Conservation (phyloP, 2,329 filamentous ascomycete genomes). For the Aureobasidium sp. region DNA sequence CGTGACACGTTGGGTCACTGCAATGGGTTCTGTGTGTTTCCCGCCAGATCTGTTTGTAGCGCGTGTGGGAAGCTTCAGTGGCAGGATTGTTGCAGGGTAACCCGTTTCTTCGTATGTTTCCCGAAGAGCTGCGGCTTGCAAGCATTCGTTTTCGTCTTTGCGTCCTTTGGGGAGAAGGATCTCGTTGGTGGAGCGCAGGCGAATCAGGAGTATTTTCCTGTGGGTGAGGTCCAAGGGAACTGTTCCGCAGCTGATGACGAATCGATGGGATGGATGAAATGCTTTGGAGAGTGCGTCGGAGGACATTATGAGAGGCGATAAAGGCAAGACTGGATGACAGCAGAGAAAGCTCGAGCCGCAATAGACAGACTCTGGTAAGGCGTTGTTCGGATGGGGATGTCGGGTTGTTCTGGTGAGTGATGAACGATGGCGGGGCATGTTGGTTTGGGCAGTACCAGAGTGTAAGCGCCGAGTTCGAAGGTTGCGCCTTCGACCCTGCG, state of each 20-base stretch:
- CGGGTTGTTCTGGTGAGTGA: no score
- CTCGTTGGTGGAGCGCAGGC: background rate
- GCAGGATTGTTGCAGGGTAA: background rate
- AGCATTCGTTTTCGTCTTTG: conserved; percentile 13
- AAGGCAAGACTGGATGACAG: no score
- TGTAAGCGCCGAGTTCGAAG: background rate
- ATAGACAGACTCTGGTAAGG: no score
- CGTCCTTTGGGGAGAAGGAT: conserved; percentile 16
- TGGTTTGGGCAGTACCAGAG: background rate
- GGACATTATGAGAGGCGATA: background rate
- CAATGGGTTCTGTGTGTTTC: background rate
- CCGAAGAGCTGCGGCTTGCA: conserved; percentile 13
- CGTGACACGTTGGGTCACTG: background rate
- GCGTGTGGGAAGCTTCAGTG: background rate
- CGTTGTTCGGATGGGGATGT: no score
- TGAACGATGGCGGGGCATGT: background rate
- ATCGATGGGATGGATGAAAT: background rate
- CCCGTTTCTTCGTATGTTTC: conserved; percentile 17
- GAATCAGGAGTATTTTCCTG: background rate
- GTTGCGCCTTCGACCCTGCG: no score
- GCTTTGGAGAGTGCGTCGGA: background rate
- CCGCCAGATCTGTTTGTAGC: background rate
- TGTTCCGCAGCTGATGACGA: conserved; percentile 1
- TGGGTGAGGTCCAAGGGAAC: background rate
- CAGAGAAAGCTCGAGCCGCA: no score